Conservation (phyloP, 352 stramenopile species). For the Elongisporangium senticosum region DNA sequence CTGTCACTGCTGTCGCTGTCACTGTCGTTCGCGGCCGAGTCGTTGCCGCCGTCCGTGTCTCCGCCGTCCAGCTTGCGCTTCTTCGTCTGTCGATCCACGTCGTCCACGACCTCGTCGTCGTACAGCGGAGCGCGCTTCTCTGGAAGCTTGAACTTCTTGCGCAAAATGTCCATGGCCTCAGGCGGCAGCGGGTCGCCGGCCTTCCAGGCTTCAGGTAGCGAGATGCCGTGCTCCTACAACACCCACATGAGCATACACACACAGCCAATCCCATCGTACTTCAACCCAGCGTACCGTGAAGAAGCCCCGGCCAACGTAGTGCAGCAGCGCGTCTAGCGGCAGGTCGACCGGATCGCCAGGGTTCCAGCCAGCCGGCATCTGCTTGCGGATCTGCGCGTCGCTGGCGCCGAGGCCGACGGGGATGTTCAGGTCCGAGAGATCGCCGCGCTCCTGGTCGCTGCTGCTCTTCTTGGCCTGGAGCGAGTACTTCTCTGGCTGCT, state of each 20-base stretch:
- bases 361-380: conserved; percentile 76
- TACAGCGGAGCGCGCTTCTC: conserved; percentile 65
- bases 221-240: conserved; percentile 61
- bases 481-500: conserved; percentile 61
- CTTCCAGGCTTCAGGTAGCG: conserved; percentile 65
- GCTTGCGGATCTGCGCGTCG: conserved; percentile 67
- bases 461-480: conserved; percentile 39
- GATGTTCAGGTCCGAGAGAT: conserved; percentile 45
- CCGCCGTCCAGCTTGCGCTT: conserved; percentile 49
- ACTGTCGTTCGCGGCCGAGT: conserved; percentile 26
- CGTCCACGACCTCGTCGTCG: conserved; percentile 69
- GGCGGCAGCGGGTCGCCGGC: conserved; percentile 56
- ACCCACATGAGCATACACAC: not conserved
- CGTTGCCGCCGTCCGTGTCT: conserved; percentile 20
- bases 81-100: conserved; percentile 61
- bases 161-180: conserved; percentile 69
- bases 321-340: conserved; percentile 64
- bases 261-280: not conserved
- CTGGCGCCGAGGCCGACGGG: conserved; percentile 63
- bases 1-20: conserved; percentile 53
- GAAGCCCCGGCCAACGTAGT: conserved; percentile 76
- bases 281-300: conserved; percentile 33
- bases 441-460: conserved; percentile 9
- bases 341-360: conserved; percentile 75
- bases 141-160: conserved; percentile 76